Base-by-base conservation (phyloP, 176 grass and related monocot genomes). In the Carex parvula region DNA sequence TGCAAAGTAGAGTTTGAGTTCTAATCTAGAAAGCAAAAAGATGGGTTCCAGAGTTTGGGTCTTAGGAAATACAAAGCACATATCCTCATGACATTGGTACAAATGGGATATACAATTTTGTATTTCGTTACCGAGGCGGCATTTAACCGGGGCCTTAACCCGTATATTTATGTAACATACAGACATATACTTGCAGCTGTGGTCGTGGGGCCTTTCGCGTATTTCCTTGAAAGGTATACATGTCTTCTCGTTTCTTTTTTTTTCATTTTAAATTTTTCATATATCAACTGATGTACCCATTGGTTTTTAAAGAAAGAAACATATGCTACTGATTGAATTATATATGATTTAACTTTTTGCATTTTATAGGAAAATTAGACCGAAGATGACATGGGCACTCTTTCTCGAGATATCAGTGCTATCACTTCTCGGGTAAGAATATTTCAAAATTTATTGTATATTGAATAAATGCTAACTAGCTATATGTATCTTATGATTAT, bases 41-140 rank as follows among this genome's bases (percentile, higher is more conserved):
- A 83, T 62, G 60, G 58, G 39, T 62, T 44, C 17, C 55, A 81
- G 18, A 81, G 58, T 29, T 83, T 14, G 39, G 80, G 16, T 48
- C 6, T 83, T 81, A 81, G 70, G 53, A 73, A 70, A 78, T 95
- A 91, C 48, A 91, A 88, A 79, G 64, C 95, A 79, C 92, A 98
- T 84, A 68, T 87, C 15, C 91, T 88, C 62, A 98, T 98, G 92
- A 78, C 67, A 64, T 50, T 95, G 83, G 76, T 62, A 80, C 92
- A 98, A 79, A 82, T 98, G 50, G 86, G 89, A 81, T 98, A 98
- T 73, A 93, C 95, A 57, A 85, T 93, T 60, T 88, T 98, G 89
- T 98, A 95, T 85, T 98, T 98, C 88, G 13, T 98, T 63, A 92
- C 93, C 9, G 92, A 98, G 82, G 92, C 95, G 18, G 85, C 89